These are phyloP conservation scores for Saksenaea oblongispora DNA, from an alignment of 371 early-diverging fungal species.

Conservation along the genomic window DNA sequence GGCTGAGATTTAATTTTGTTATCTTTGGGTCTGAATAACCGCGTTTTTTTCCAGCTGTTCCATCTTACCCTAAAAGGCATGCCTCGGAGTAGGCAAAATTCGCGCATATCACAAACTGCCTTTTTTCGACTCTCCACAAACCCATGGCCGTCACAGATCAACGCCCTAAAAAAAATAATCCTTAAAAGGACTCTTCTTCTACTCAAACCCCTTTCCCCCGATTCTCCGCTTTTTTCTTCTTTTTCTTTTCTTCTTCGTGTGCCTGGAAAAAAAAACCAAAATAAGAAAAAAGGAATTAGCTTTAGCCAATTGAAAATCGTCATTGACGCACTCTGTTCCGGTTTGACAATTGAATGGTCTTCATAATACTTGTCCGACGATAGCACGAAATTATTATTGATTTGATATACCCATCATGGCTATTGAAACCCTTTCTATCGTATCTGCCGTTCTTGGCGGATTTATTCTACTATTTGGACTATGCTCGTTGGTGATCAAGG, in stretches of 20 bases:
- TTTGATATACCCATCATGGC: not conserved
- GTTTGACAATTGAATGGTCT: too few species aligned
- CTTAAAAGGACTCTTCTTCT: not conserved
- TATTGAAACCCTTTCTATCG: not conserved
- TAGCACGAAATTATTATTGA: too few species aligned
- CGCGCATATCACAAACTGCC: not conserved
- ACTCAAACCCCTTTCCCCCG: not conserved
- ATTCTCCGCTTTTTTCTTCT: not conserved
- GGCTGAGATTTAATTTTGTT: not conserved
- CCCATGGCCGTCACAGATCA: not conserved
- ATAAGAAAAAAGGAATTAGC: not conserved
- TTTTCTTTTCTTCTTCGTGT: not conserved
- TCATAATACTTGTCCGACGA: too few species aligned
- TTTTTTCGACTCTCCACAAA: not conserved
- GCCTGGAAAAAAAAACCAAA: not conserved
- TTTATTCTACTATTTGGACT: conserved; percentile 81
- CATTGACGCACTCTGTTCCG: too few species aligned
- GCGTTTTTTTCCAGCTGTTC: not conserved
- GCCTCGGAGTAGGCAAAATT: not conserved
- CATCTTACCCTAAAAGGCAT: not conserved
- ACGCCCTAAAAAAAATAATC: not conserved
- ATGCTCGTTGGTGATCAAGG: conserved; percentile 83
- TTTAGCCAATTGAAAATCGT: not conserved
- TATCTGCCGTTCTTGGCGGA: conserved; percentile 57
- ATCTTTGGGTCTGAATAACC: not conserved